Conservation (phyloP, 371 early-diverging fungal species). For the Rhizopus arrhizus region DNA sequence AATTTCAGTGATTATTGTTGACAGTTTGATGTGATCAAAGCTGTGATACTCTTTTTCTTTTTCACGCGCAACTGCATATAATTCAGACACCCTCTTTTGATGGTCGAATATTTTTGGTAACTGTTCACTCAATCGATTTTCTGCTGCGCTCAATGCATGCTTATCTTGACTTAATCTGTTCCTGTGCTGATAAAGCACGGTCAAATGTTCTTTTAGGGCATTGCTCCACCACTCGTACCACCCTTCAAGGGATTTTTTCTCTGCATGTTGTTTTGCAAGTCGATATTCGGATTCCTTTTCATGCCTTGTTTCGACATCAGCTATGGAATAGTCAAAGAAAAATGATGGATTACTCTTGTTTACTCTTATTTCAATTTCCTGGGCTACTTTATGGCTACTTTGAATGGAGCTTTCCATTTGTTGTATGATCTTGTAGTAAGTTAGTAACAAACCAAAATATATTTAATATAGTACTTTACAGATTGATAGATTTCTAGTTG, state of each 20-base stretch:
- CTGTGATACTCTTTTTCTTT: not conserved
- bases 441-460: not conserved
- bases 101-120: not conserved
- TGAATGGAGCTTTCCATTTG: not conserved
- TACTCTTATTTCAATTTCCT: not conserved
- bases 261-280: not conserved
- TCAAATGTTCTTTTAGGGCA: not conserved
- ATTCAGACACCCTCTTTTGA: not conserved
- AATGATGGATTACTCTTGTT: not conserved
- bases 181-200: not conserved
- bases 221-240: slow-evolving; percentile 4
- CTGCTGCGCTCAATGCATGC: not conserved
- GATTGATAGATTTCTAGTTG: not conserved
- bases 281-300: not conserved
- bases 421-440: not conserved
- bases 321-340: not conserved
- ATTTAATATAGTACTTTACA: not conserved
- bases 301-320: not conserved
- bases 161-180: not conserved
- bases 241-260: not conserved
- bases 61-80: not conserved
- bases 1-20: not conserved
- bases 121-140: not conserved
- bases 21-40: not conserved
- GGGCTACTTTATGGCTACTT: not conserved